Percentiles rank a stretch among this genome's conserved stretches.
Conservation (phyloP, 352 stramenopile genomes). For the Plasmopara viticola region DNA sequence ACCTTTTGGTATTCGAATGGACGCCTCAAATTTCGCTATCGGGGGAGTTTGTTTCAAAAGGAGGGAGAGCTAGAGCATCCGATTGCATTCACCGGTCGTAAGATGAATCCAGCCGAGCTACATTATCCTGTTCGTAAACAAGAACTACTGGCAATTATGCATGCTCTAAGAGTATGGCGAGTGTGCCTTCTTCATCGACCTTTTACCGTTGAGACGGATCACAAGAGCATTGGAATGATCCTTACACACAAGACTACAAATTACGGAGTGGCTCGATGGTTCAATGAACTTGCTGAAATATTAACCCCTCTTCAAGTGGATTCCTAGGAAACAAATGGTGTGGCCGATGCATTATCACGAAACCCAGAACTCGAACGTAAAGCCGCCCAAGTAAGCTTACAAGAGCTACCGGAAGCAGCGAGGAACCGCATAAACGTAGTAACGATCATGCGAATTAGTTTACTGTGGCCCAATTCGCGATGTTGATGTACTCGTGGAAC, state of each 20-base stretch:
- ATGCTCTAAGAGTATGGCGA: conserved; percentile 7
- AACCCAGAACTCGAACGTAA: conserved; percentile 7
- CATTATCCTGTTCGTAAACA: not conserved
- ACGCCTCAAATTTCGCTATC: conserved; percentile 9
- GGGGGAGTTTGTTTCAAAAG: conserved; percentile 1
- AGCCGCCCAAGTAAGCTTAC: conserved; percentile 9
- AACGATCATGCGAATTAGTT: not conserved
- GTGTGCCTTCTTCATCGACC: conserved; percentile 11
- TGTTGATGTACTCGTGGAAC: not conserved
- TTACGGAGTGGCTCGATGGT: conserved; percentile 8
- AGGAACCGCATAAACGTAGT: conserved; percentile 8
- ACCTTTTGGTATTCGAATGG: conserved; percentile 3
- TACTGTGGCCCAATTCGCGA: not conserved
- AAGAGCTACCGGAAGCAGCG: conserved; percentile 3
- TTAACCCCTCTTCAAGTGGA: conserved; percentile 13
- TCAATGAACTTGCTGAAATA: conserved; percentile 14
- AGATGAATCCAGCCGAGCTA: not conserved
- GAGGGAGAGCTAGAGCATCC: not conserved
- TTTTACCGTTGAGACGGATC: not conserved
- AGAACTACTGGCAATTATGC: conserved; percentile 12
- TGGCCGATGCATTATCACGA: conserved; percentile 7
- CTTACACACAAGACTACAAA: conserved; percentile 16
- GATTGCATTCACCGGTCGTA: not conserved
- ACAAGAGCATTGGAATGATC: conserved; percentile 14
- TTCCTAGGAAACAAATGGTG: conserved; percentile 1